Evolutionary conservation across 139 green algal species (phyloP).

Genomic region (Micractinium sp.): DNA sequence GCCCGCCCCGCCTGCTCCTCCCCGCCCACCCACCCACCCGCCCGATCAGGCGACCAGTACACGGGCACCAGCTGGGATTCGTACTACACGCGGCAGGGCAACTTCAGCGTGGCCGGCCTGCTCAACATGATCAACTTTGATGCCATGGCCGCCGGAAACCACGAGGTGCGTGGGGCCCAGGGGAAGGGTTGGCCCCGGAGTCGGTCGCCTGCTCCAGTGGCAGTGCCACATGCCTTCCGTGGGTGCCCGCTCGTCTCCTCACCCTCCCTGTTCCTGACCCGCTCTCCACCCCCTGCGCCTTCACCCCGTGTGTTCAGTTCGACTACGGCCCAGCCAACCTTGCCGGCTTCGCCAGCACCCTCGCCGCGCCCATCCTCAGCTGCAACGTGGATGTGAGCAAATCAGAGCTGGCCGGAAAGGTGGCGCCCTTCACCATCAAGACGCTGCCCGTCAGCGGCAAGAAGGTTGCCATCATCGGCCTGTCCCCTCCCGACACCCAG

Average conservation of each 20-base stretch:
- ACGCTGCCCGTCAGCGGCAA: background rate
- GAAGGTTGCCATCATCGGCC: background rate
- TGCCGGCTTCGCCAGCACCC: background rate
- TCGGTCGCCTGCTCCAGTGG: background rate
- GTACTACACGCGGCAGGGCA: background rate
- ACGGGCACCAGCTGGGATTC: slow-evolving; percentile 5
- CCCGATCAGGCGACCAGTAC: slow-evolving; percentile 2
- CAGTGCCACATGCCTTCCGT: background rate
- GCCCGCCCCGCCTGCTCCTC: too few relatives aligned
- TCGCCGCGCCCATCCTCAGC: slow-evolving; percentile 38
- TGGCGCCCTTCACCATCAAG: background rate
- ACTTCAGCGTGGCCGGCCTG: background rate
- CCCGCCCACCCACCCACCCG: too few relatives aligned
- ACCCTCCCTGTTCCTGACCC: background rate
- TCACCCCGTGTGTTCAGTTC: too few relatives aligned
- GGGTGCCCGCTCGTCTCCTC: background rate
- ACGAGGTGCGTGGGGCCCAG: slow-evolving; percentile 10
- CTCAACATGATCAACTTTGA: slow-evolving; percentile 15
- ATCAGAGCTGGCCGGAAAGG: background rate
- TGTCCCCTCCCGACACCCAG: background rate
- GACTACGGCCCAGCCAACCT: slow-evolving; percentile 10
- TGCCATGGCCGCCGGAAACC: background rate
- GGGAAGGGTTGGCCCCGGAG: background rate
- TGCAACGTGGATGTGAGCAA: slow-evolving; percentile 47
- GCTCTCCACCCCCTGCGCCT: too few relatives aligned